Conservation (phyloP, 2,329 filamentous ascomycete genomes). For the Biscogniauxia marginata region DNA sequence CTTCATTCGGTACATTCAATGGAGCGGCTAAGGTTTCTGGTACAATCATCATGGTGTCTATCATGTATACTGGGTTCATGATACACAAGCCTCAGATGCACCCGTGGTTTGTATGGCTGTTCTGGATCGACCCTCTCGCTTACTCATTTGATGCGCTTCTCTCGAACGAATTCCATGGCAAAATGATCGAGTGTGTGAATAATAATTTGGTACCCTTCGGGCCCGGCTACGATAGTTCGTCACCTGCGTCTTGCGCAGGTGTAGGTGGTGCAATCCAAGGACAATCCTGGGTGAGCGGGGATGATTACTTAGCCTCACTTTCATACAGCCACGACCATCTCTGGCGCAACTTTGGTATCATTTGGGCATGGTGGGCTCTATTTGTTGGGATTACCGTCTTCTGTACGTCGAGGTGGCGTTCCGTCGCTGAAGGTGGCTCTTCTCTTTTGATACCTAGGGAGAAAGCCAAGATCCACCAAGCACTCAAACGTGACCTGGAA, state of each 20-base stretch:
- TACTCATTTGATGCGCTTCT: constrained; percentile 64
- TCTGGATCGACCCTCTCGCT: constrained; percentile 60
- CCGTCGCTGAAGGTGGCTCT: neutral
- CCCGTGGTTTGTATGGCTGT: constrained; percentile 53
- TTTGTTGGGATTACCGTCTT: constrained; percentile 43
- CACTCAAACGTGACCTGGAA: neutral
- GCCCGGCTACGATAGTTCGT: constrained; percentile 43
- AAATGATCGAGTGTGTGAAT: constrained; percentile 53
- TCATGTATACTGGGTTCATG: constrained; percentile 41
- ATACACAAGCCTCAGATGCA: constrained; percentile 55
- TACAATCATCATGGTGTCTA: neutral
- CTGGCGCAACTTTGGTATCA: constrained; percentile 58
- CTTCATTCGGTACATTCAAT: neutral
- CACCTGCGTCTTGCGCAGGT: constrained; percentile 59
- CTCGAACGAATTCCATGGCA: constrained; percentile 59
- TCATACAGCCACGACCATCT: constrained; percentile 56
- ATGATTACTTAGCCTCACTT: constrained; percentile 55
- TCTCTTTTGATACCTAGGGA: neutral
- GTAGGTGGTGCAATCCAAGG: constrained; percentile 53
- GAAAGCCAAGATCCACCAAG: neutral
- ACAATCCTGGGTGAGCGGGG: constrained; percentile 50
- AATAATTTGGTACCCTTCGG: constrained; percentile 53
- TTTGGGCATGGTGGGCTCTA: constrained; percentile 48
- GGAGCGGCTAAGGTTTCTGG: neutral
- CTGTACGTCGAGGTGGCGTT: constrained; percentile 37